phyloP scores from a whole-genome alignment of 2,329 filamentous ascomycete genomes.

The Paraphaeosphaeria sporulosa region DNA sequence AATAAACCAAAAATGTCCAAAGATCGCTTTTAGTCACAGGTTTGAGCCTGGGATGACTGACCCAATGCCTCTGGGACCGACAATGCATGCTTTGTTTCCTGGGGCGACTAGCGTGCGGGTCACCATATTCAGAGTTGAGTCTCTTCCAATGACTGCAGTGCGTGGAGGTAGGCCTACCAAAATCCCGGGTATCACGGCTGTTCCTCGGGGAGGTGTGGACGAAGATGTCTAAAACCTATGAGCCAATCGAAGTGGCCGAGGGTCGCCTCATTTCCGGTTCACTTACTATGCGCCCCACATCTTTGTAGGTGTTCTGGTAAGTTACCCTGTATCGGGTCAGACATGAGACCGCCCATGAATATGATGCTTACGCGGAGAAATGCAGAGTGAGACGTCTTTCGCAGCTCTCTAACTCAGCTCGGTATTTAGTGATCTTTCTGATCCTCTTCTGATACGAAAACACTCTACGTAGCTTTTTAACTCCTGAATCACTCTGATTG shows the following conservation, averaged over 20 bases:
- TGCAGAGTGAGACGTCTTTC: slow-evolving; percentile 1
- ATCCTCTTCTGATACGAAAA: neutral
- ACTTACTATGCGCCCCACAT: neutral
- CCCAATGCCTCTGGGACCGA: neutral
- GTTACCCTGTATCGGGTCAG: neutral
- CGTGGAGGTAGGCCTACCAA: neutral
- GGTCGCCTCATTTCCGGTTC: neutral
- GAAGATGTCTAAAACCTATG: neutral
- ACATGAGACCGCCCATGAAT: neutral
- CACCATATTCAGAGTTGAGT: neutral
- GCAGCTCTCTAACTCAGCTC: slow-evolving; percentile 2
- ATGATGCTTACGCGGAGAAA: neutral
- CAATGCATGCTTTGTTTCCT: neutral
- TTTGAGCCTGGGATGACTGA: slow-evolving; percentile 1
- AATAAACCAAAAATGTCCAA: neutral
- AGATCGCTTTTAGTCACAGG: neutral
- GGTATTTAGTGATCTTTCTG: neutral
- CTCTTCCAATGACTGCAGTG: neutral
- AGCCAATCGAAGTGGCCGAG: neutral
- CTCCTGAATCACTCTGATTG: neutral
- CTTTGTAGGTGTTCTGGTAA: neutral
- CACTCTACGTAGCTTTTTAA: neutral
- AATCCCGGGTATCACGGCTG: neutral
- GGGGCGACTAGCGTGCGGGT: neutral
- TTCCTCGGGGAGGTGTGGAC: neutral